Base-by-base conservation (phyloP, 305 asterid genomes). In the Ilex paraguariensis region DNA sequence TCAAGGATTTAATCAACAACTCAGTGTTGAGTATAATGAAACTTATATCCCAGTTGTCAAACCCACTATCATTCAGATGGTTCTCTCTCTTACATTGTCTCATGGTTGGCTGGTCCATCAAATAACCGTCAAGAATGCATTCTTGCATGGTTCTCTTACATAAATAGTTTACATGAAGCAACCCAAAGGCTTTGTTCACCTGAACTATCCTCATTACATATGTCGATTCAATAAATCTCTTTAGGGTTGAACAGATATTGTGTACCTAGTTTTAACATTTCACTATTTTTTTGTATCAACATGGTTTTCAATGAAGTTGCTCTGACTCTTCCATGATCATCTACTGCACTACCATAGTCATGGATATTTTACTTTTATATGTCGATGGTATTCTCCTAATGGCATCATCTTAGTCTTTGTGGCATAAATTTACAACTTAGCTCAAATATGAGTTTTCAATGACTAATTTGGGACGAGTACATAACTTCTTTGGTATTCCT, bases 341-440 rank as follows among this genome's bases (percentile, higher is more conserved):
- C 14, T 13, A 12, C 15, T 6, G 5, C 2, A 12, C 39, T 10
- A 2, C 1, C 10, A 11, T 8, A 5, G 13, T 7, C 2, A n/a
- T 8, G 5, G n/a, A 46, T n/a, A 3, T 54, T 5, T 0, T 50
- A 11, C 48, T 56, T 16, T 33, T 65, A 6, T 65, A 65, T 7
- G 63, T 57, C 10, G 63, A 65, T 65, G 69, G 56, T 21, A 21
- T 56, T 13, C 5, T 50, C 8, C 14, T 65, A 7, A 56, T 32
- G 11, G 49, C 42, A 0, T 13, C 7, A 5, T 6, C 42, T 10
- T 1, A 4, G 7, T 1, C 1, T 10, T 21, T 13, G 3, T 31
- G 46, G 1, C 10, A 4, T 1, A 10, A n/a, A 2, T 11, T 56
- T 39, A 46, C 57, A n/a, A 11, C 13, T 44, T 6, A 7, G 3